Conservation (phyloP, 2,329 filamentous ascomycete genomes). For the Trichophyton verrucosum region DNA sequence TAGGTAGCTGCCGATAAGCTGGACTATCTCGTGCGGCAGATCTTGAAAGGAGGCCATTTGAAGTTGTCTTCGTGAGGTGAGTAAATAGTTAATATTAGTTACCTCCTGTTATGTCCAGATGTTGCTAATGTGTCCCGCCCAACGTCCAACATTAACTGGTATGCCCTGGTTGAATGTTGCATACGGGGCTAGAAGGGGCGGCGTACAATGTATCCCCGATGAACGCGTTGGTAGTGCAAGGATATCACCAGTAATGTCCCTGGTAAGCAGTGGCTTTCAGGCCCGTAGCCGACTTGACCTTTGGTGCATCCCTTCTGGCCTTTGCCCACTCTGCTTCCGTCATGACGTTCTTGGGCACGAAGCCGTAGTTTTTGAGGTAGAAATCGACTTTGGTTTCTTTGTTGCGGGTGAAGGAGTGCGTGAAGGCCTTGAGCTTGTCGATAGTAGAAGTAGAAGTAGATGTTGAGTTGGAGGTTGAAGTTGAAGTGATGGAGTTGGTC, state of each 20-base stretch:
- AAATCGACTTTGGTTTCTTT: background rate
- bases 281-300: background rate
- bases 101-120: too few species aligned
- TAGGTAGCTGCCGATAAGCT: background rate
- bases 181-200: too few species aligned
- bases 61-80: too few species aligned
- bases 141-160: too few species aligned
- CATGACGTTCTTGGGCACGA: slow-evolving; percentile 5
- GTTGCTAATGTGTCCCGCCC: too few species aligned
- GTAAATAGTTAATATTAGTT: too few species aligned
- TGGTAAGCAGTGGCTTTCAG: background rate
- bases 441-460: too few species aligned
- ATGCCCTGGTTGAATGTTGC: too few species aligned
- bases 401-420: background rate
- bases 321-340: background rate
- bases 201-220: too few species aligned
- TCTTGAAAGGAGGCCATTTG: background rate
- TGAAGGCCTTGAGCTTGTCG: background rate
- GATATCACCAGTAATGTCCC: background rate
- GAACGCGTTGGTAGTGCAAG: too few species aligned
- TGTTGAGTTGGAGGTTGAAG: background rate
- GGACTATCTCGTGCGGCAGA: background rate
- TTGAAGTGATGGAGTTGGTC: background rate
- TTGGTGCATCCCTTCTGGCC: background rate
- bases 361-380: slow-evolving; percentile 1